Base-by-base conservation (phyloP, 176 grass and related monocot species). In the Neostapfia colusana region DNA sequence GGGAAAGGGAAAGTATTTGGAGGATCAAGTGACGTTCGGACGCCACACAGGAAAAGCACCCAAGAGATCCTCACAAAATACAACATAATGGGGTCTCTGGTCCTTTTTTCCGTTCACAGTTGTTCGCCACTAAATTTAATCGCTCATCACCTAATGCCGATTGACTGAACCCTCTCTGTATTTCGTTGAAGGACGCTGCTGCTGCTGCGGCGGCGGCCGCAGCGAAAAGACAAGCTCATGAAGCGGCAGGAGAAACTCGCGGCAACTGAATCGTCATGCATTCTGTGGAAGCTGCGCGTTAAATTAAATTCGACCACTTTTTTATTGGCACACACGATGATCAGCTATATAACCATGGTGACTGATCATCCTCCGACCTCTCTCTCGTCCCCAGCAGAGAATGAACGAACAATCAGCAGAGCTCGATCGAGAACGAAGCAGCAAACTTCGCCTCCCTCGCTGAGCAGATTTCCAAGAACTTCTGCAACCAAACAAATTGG, bases 51-150 rank as follows among this genome's bases (percentile, higher is more conserved):
- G 86, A 92, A 84, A 78, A 94, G 80, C 49, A 81, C 87, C 10
- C 85, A 99, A 73, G 95, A 95, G 81, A 95, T 99, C 81, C 87
- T 99, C 45, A 95, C 92, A 35, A 85, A 95, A 83, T 95, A 99
- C 53, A 87, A 78, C 95, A 89, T 70, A 84, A 82, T 10, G 89
- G 96, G 77, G 96, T n/a, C n/a, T 95, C 90, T 17, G 38, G 1
- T 26, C 8, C 5, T 56, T 55, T 72, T 59, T 56, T 75, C 28
- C 8, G n/a, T 58, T 62, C 48, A 42, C 46, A 37, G 10, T n/a
- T 74, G n/a, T n/a, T n/a, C n/a, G n/a, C n/a, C n/a, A n/a, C n/a
- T n/a, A n/a, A n/a, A n/a, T n/a, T n/a, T n/a, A n/a, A n/a, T n/a
- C n/a, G n/a, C n/a, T n/a, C n/a, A n/a, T n/a, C n/a, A n/a, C n/a